Base-by-base conservation (phyloP, 2,329 filamentous ascomycete genomes). In the Stachybotrys echinatus region DNA sequence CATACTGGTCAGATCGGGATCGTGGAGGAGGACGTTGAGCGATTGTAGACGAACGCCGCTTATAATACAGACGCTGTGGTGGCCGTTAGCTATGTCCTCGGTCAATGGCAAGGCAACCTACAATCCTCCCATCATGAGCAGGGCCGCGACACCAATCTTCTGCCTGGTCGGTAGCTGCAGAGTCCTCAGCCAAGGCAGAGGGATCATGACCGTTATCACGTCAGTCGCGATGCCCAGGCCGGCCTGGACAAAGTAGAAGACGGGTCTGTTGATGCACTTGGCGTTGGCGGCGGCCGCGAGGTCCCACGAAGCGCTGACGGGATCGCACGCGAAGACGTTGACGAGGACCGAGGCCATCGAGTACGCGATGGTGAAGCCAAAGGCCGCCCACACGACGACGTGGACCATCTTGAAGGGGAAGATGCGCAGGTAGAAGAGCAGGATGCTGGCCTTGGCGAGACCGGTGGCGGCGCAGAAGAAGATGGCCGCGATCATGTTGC, bases 381-480 rank as follows among this genome's bases (percentile, higher is more conserved):
- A 54, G 6, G 52, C 52, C 4, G 19, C 12, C 52, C 52, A 54
- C 2, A 54, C 51, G 1, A 48, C 5, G 3, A 54, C 46, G 6
- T 45, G 42, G 3, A 48, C 48, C 6, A 48, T 22, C 20, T 17
- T 45, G 21, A 51, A 49, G 6, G 52, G 52, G 4, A 54, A 54
- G 38, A 52, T 54, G 17, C 52, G 50, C 0, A 54, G 40, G 37
- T 54, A 54, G 20, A 54, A 54, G 3, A 54, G 19, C 0, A 54
- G 22, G 12, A 54, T 54, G 14, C 52, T 54, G 3, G 44, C 48
- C 5, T 54, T 54, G 0, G 52, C 50, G 18, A 54, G 45, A 0
- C 52, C 50, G 1, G 52, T 54, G 1, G 52, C 52, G 4, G 50
- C 50, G 22, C 52, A 54, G n/a, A 54, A 54, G 27, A 54, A 54